Conservation (phyloP, 257 asterid species). For the Nyctanthes arbortristis region DNA sequence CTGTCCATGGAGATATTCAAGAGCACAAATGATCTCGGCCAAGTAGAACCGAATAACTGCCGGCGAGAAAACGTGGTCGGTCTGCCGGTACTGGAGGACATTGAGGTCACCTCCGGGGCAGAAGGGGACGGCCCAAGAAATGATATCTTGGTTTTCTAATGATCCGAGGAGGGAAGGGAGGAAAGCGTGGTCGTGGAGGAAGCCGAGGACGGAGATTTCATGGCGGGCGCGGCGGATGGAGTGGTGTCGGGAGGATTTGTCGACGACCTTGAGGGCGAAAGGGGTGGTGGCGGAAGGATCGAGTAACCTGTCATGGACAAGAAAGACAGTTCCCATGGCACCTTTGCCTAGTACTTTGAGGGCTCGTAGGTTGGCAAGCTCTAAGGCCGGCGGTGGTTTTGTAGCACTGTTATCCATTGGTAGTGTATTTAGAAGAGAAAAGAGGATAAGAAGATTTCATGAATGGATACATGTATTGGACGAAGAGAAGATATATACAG, state of each 20-base stretch:
- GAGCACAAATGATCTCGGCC: constrained; percentile 75
- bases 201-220: constrained; percentile 70
- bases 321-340: constrained; percentile 85
- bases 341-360: constrained; percentile 80
- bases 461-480: background rate
- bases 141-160: constrained; percentile 43
- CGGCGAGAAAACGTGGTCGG: constrained; percentile 68
- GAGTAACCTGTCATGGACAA: constrained; percentile 37
- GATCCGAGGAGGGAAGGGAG: constrained; percentile 67
- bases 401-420: constrained; percentile 37
- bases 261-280: constrained; percentile 83
- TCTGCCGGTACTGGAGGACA: constrained; percentile 64
- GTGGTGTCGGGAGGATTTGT: constrained; percentile 47
- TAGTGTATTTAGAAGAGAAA: constrained; percentile 14
- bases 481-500: constrained; percentile 10
- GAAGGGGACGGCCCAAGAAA: constrained; percentile 70
- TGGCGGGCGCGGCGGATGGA: constrained; percentile 69
- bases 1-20: constrained; percentile 59
- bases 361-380: constrained; percentile 50
- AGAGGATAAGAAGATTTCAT: constrained; percentile 5
- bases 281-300: no score
- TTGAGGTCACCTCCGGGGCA: constrained; percentile 93
- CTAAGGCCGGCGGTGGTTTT: constrained; percentile 33
- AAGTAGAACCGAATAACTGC: constrained; percentile 72
- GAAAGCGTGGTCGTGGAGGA: constrained; percentile 56